phyloP scores from a whole-genome alignment of 352 stramenopile genomes.

The Thalassiosira hispida region DNA sequence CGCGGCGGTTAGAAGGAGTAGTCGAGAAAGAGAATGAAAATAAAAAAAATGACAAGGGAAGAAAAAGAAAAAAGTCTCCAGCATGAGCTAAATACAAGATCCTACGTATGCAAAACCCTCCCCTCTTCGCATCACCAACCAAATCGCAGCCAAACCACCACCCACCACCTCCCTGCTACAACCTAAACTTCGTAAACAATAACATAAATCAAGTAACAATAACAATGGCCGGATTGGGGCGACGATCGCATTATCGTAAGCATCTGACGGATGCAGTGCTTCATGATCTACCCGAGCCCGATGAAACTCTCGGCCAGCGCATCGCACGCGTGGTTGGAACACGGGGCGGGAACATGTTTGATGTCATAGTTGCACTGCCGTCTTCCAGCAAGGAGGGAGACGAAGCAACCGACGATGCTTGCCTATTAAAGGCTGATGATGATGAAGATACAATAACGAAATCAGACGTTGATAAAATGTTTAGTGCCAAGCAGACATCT shows the following conservation, averaged over 20 bases:
- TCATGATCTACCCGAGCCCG: constrained; percentile 74
- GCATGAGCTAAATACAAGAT: too few species aligned
- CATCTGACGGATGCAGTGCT: constrained; percentile 81
- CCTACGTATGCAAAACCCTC: neutral
- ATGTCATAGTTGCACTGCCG: constrained; percentile 82
- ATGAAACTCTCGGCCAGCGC: constrained; percentile 87
- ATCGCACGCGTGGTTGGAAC: constrained; percentile 92
- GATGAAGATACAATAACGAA: too few species aligned
- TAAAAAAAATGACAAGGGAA: too few species aligned
- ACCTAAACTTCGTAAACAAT: neutral
- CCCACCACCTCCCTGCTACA: neutral
- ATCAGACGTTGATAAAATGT: too few species aligned
- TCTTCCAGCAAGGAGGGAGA: constrained; percentile 9
- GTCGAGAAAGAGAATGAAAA: too few species aligned
- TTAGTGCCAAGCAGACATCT: too few species aligned
- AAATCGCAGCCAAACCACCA: neutral
- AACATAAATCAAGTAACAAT: neutral
- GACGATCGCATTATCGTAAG: constrained; percentile 83
- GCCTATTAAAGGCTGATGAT: too few species aligned
- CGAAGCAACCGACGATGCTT: neutral
- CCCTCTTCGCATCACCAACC: too few species aligned
- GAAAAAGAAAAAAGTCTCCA: too few species aligned
- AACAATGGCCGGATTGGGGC: constrained; percentile 76
- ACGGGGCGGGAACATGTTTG: constrained; percentile 95
- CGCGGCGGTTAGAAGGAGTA: too few species aligned